Conservation (phyloP, 805 yeast genomes). For the Nakazawaea molendinolei region DNA sequence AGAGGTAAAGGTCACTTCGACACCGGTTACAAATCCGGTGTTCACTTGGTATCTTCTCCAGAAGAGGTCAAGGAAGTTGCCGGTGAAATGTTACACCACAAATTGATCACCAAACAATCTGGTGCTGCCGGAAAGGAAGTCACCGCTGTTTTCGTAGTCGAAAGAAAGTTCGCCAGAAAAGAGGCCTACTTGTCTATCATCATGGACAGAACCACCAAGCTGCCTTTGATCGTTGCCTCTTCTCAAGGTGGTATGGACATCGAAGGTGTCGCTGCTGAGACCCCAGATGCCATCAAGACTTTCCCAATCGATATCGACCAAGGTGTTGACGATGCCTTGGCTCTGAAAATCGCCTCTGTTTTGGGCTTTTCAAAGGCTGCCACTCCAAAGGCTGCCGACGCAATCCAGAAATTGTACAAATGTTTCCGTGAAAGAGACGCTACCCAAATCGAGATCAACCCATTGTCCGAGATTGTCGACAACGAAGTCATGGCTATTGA, state of each 20-base stretch:
- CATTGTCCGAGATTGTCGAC: conserved; percentile 88
- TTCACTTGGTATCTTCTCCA: conserved; percentile 77
- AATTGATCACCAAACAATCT: conserved; percentile 95
- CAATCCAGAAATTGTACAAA: conserved; percentile 80
- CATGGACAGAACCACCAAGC: conserved; percentile 87
- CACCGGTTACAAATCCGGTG: conserved; percentile 95
- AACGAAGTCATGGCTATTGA: conserved; percentile 95
- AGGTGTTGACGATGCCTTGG: conserved; percentile 77
- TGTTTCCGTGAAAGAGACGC: conserved; percentile 90
- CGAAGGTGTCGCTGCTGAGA: conserved; percentile 92
- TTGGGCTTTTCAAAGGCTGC: conserved; percentile 80
- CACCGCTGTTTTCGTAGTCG: conserved; percentile 92
- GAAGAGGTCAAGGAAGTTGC: conserved; percentile 85
- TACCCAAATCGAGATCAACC: conserved; percentile 98
- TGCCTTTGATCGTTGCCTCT: conserved; percentile 91
- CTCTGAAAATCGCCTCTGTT: conserved; percentile 66
- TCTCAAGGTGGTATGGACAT: conserved; percentile 99
- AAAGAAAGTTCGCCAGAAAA: conserved; percentile 87
- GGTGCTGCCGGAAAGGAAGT: conserved; percentile 97
- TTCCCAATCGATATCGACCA: conserved; percentile 69
- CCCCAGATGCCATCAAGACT: conserved; percentile 88
- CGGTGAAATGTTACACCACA: conserved; percentile 83
- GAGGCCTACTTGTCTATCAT: conserved; percentile 95
- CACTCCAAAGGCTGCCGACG: conserved; percentile 77
- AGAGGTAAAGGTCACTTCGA: conserved; percentile 99